phyloP scores from a whole-genome alignment of 1,139 yeast genomes.

The Suhomyces atakaporum region DNA sequence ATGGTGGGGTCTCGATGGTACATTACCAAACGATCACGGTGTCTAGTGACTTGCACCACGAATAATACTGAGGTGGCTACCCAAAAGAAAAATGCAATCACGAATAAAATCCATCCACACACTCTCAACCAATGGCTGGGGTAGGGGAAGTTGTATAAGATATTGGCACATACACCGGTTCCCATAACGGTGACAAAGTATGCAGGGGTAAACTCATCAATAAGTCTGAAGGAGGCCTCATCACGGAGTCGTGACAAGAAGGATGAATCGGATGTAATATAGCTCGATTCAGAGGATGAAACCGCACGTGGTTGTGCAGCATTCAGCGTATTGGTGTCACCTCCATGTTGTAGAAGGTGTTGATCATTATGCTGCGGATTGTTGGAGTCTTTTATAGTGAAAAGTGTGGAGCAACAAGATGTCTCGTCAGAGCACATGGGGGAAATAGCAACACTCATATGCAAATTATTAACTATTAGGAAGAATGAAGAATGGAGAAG shows the following conservation, averaged over 20 bases:
- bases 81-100: slow-evolving; percentile 52
- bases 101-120: slow-evolving; percentile 59
- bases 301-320: slow-evolving; percentile 5
- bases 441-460: slow-evolving; percentile 4
- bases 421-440: slow-evolving; percentile 1
- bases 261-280: neutral
- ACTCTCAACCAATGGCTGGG: slow-evolving; percentile 59
- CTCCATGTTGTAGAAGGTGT: slow-evolving; percentile 3
- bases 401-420: slow-evolving; percentile 1
- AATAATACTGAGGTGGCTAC: slow-evolving; percentile 40
- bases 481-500: too few species aligned
- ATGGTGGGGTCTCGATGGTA: slow-evolving; percentile 48
- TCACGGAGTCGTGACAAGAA: slow-evolving; percentile 1
- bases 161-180: slow-evolving; percentile 66
- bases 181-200: slow-evolving; percentile 86
- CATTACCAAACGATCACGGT: slow-evolving; percentile 33
- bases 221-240: slow-evolving; percentile 9
- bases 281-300: neutral
- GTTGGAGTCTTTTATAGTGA: slow-evolving; percentile 2
- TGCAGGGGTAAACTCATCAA: slow-evolving; percentile 50
- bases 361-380: neutral
- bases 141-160: slow-evolving; percentile 67
- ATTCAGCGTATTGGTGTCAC: slow-evolving; percentile 2
- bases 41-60: slow-evolving; percentile 35
- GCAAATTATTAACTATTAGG: too few species aligned